Percentiles rank a stretch among this genome's conserved stretches.
Evolutionary conservation across 192 early-diverging fungal genomes (phyloP).

Genomic region (Backusella morwellensis): DNA sequence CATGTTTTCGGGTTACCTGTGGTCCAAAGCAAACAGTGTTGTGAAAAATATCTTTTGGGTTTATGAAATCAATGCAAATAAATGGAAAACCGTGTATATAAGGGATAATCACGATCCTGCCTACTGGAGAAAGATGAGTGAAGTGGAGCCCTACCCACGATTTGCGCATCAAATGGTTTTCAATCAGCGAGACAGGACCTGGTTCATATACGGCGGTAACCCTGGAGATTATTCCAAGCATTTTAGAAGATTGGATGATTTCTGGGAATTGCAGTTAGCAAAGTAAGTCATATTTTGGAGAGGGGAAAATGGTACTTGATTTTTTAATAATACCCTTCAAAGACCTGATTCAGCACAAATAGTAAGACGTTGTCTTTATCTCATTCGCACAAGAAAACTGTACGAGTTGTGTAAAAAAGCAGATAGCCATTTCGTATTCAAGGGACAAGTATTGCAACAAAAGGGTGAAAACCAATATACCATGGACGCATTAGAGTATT

Average conservation of each 20-base stretch:
- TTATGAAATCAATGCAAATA: conserved; percentile 50
- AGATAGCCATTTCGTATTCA: background rate
- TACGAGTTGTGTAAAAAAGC: conserved; percentile 49
- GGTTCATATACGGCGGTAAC: conserved; percentile 95
- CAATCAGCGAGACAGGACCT: conserved; percentile 62
- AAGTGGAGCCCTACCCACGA: conserved; percentile 71
- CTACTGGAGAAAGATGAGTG: conserved; percentile 23
- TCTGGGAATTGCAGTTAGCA: conserved; percentile 73
- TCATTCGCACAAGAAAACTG: conserved; percentile 79
- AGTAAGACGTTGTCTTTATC: conserved; percentile 69
- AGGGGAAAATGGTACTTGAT: no score
- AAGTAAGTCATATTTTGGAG: conserved; percentile 43
- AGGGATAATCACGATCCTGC: conserved; percentile 44
- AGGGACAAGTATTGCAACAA: background rate
- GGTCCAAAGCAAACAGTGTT: conserved; percentile 59
- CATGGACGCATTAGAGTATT: conserved; percentile 68
- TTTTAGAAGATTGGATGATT: conserved; percentile 75
- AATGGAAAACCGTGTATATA: conserved; percentile 71
- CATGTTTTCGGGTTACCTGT: conserved; percentile 69
- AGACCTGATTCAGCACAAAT: conserved; percentile 68
- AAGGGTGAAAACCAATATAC: conserved; percentile 25
- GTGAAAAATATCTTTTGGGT: conserved; percentile 82
- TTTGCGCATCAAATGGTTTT: conserved; percentile 94
- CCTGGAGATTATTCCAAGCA: conserved; percentile 67
- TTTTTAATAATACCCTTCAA: background rate